Evolutionary conservation across 257 asterid species (phyloP).

Genomic region (Gynochthodes officinalis): DNA sequence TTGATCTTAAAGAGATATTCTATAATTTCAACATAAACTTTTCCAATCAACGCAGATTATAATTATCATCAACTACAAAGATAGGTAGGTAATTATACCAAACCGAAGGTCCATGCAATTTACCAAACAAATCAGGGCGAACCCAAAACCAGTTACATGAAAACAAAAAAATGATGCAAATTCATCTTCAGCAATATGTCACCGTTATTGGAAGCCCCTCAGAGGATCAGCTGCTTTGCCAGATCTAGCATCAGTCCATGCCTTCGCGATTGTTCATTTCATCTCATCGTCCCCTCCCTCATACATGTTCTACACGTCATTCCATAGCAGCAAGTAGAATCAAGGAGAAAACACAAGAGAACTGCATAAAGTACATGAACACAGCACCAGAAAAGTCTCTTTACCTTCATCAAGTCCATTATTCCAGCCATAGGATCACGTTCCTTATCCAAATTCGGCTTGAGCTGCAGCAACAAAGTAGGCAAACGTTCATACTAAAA

Average conservation of each 20-base stretch:
- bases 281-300: conserved; percentile 88
- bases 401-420: conserved; percentile 91
- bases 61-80: no score
- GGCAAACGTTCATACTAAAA: not conserved
- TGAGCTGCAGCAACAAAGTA: conserved; percentile 40
- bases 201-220: conserved; percentile 20
- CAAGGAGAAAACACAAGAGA: not conserved
- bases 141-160: no score
- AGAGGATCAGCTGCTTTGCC: conserved; percentile 69
- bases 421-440: conserved; percentile 91
- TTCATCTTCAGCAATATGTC: not conserved
- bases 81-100: no score
- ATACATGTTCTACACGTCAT: conserved; percentile 61
- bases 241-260: conserved; percentile 86
- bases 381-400: not conserved
- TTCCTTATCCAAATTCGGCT: conserved; percentile 62
- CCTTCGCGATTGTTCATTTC: conserved; percentile 82
- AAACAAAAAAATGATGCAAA: no score
- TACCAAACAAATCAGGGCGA: no score
- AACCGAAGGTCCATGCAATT: no score
- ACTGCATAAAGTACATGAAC: not conserved
- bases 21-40: no score
- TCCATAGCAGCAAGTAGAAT: not conserved
- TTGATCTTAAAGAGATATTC: no score
- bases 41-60: no score